A percentile compares a stretch with the other conserved stretches of the same genome.
Conservation (phyloP, 2,329 filamentous ascomycete species). For the Alternaria hordeiaustralica region DNA sequence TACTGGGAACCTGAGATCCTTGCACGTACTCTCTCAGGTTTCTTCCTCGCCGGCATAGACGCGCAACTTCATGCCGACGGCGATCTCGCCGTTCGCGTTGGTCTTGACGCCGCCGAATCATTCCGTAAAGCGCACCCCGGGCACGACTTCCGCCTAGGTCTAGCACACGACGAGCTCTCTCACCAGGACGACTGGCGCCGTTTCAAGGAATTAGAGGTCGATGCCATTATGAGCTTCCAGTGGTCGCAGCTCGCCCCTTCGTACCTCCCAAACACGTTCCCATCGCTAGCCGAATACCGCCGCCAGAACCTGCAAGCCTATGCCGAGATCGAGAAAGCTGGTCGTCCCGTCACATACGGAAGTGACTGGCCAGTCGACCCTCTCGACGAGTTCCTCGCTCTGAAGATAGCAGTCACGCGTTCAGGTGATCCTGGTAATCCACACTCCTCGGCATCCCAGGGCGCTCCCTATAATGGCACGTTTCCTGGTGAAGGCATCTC, state of each 20-base stretch:
- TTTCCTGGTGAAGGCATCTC: constrained; percentile 5
- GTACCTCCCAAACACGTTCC: constrained; percentile 4
- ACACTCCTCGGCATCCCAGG: constrained; percentile 3
- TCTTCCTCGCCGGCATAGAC: not conserved
- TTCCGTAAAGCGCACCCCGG: constrained; percentile 4
- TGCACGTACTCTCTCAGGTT: not conserved
- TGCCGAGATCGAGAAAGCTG: constrained; percentile 5
- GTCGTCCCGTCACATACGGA: constrained; percentile 1
- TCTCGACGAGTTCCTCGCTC: constrained; percentile 1
- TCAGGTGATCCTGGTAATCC: constrained; percentile 1
- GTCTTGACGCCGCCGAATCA: not conserved
- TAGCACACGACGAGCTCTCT: constrained; percentile 6
- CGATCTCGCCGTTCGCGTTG: not conserved
- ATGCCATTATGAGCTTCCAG: constrained; percentile 6
- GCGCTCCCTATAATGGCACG: not conserved
- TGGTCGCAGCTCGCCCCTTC: constrained; percentile 2
- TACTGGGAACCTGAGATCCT: constrained; percentile 8
- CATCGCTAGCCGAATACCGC: constrained; percentile 4
- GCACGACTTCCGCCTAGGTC: constrained; percentile 1
- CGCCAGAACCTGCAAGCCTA: constrained; percentile 3
- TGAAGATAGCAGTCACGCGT: constrained; percentile 5
- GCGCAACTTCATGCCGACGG: constrained; percentile 4
- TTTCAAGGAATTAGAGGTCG: not conserved
- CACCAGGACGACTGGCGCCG: constrained; percentile 1
- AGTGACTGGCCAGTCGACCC: constrained; percentile 8